Base-by-base conservation (phyloP, 495 filamentous ascomycete species). In the Pyrenula aspistea region DNA sequence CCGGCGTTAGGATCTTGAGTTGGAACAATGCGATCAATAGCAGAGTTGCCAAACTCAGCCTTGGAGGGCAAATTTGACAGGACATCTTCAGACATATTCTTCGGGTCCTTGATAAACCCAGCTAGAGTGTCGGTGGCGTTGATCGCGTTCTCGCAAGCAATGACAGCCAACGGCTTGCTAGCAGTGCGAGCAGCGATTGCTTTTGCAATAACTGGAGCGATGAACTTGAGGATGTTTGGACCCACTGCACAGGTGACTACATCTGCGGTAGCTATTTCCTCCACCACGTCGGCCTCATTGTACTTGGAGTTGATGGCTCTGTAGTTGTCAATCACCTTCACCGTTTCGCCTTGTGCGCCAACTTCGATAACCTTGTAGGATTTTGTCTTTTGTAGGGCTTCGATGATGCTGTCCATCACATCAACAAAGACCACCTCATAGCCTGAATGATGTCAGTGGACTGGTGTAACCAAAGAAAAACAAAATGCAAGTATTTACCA, bases 141-240 rank as follows among this genome's bases (percentile, higher is more conserved):
- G 63, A 96, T 95, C 65, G 87, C 88, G 74, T 98, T 98, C 77
- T 98, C 93, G 70, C 93, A 98, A 49, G 93, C 93, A 70, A 98
- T 93, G 65, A 98, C 87, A 8, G 90, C 89, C 47, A 95, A 65
- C 2, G 91, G 92, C 54, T 78, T 80, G 48, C 78, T 68, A n/a
- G 76, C 77, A 31, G 81, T 79, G 47, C 94, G 87, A 53, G 77
- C 75, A 61, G 88, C 83, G 61, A 98, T 85, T 54, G 87, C 93
- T 76, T 92, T 91, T 67, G 89, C 90, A 64, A 98, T 93, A 62
- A 88, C 84, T 8, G 89, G 87, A 47, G 93, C 93, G 70, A 97
- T 89, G 75, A 95, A 95, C 72, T 90, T 89, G 67, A 98, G 87
- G 70, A 98, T 83, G 67, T 89, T 89, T 60, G 93, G 93, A 57